Percentiles rank a stretch among this genome's conserved stretches.
Evolutionary conservation across 225 moss, liverwort and hornwort genomes (phyloP).

Genomic region (Physcomitrium patens): DNA sequence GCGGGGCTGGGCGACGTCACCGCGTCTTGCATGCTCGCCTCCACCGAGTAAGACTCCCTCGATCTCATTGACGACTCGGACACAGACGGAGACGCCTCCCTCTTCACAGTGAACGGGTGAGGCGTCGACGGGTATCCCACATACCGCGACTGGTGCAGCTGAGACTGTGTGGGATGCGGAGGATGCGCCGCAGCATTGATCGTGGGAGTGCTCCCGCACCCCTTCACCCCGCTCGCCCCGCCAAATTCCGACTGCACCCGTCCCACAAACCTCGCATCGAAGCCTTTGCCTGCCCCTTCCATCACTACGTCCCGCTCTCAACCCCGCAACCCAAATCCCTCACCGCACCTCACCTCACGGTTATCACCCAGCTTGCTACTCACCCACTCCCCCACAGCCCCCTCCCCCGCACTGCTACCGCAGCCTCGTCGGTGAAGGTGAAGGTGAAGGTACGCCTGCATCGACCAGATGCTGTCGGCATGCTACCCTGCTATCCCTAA

Average conservation of each 20-base stretch:
- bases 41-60: constrained; percentile 55
- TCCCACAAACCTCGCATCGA: constrained; percentile 83
- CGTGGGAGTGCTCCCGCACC: constrained; percentile 10
- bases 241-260: constrained; percentile 92
- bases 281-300: constrained; percentile 93
- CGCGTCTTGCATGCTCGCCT: constrained; percentile 65
- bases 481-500: constrained; percentile 19
- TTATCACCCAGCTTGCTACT: not conserved
- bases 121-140: constrained; percentile 63
- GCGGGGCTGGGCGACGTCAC: constrained; percentile 55
- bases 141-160: constrained; percentile 61
- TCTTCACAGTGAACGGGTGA: constrained; percentile 60
- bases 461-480: constrained; percentile 30
- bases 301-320: constrained; percentile 29
- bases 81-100: constrained; percentile 54
- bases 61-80: constrained; percentile 67
- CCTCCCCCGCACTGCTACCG: not conserved
- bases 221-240: constrained; percentile 58
- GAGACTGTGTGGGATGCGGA: constrained; percentile 64
- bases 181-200: constrained; percentile 59
- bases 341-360: not conserved
- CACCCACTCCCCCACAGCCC: constrained; percentile 1
- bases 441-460: constrained; percentile 29
- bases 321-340: constrained; percentile 10
- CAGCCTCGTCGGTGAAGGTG: constrained; percentile 12